Conservation (phyloP, 495 filamentous ascomycete genomes). For the Aspergillus carlsbadensis region DNA sequence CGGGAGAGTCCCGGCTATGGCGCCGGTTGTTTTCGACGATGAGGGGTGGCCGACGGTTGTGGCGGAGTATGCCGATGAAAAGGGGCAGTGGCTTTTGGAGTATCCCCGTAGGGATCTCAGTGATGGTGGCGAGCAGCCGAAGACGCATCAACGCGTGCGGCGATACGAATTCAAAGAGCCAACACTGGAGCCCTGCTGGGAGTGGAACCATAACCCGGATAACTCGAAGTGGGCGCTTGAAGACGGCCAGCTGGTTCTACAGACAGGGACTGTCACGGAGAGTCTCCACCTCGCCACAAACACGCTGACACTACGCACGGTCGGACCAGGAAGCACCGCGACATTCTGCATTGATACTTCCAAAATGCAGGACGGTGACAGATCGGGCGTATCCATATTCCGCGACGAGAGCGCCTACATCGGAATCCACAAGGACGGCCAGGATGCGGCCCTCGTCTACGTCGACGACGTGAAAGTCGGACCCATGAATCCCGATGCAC, state of each 20-base stretch:
- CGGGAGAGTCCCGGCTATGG: conserved; percentile 58
- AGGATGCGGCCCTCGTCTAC: no score
- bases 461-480: no score
- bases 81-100: conserved; percentile 21
- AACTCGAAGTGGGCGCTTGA: conserved; percentile 23
- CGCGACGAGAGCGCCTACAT: conserved; percentile 54
- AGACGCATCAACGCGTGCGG: background rate
- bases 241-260: conserved; percentile 38
- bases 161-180: conserved; percentile 10
- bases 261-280: conserved; percentile 49
- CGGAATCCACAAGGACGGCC: conserved; percentile 36
- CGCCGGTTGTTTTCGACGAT: conserved; percentile 47
- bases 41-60: conserved; percentile 50
- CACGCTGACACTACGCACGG: conserved; percentile 54
- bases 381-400: conserved; percentile 49
- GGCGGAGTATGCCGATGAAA: conserved; percentile 13
- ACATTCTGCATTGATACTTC: conserved; percentile 48
- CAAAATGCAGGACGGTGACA: conserved; percentile 50
- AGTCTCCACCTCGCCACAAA: conserved; percentile 55
- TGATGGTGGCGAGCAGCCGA: background rate
- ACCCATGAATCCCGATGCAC: conserved; percentile 4
- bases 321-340: conserved; percentile 44
- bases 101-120: no score
- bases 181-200: conserved; percentile 46
- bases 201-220: conserved; percentile 65